A percentile compares a stretch with the other conserved stretches of the same genome.
phyloP scores from a whole-genome alignment of 768 basidiomycete genomes.

The Jaapia argillacea region DNA sequence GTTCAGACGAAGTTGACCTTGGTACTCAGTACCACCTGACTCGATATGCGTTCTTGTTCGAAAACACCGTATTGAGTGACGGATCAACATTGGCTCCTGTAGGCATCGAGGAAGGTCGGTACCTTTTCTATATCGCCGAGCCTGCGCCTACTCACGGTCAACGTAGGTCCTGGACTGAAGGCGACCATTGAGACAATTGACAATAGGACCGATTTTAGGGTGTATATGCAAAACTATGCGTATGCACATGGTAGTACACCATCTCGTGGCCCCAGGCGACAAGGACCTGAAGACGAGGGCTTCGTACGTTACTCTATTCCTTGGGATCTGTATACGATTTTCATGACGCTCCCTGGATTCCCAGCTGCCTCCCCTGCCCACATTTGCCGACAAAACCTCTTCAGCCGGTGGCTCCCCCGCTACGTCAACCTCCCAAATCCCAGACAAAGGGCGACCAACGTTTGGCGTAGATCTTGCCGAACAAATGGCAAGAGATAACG shows the following conservation, averaged over 20 bases:
- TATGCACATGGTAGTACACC: slow-evolving; percentile 67
- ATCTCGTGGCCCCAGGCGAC: slow-evolving; percentile 68
- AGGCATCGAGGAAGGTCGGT: slow-evolving; percentile 51
- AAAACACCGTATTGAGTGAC: slow-evolving; percentile 83
- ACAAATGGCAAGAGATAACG: slow-evolving; percentile 86
- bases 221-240: slow-evolving; percentile 95
- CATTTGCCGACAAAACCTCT: slow-evolving; percentile 23
- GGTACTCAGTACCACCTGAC: slow-evolving; percentile 98
- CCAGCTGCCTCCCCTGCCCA: slow-evolving; percentile 55
- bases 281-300: slow-evolving; percentile 86
- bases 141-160: too few species aligned
- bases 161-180: slow-evolving; percentile 64
- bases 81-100: slow-evolving; percentile 73
- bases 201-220: slow-evolving; percentile 90
- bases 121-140: neutral
- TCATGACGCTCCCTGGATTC: slow-evolving; percentile 7
- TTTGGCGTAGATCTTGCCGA: slow-evolving; percentile 91
- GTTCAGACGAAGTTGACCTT: slow-evolving; percentile 90
- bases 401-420: slow-evolving; percentile 15
- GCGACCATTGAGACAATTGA: slow-evolving; percentile 86
- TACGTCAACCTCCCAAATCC: slow-evolving; percentile 21
- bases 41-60: slow-evolving; percentile 89
- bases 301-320: slow-evolving; percentile 60
- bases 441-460: slow-evolving; percentile 66
- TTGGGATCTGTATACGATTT: neutral